Percentiles rank a stretch among this genome's conserved stretches.
phyloP scores from a whole-genome alignment of 306 rosid species.

The Gillenia trifoliata region DNA sequence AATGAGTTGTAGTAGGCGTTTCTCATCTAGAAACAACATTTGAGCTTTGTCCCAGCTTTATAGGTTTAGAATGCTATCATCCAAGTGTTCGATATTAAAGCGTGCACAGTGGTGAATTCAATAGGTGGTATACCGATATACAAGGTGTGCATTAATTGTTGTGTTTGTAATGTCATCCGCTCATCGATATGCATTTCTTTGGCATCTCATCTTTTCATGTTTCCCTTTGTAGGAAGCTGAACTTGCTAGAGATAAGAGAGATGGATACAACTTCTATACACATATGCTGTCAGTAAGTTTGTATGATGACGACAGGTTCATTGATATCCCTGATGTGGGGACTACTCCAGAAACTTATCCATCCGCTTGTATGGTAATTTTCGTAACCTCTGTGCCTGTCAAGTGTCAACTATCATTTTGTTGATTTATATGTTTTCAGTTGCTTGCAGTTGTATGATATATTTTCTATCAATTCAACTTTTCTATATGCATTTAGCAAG shows the following conservation, averaged over 20 bases:
- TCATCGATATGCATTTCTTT: background rate
- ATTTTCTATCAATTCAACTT: background rate
- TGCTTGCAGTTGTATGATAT: background rate
- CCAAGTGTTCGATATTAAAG: too few species aligned
- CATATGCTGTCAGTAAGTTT: conserved; percentile 13
- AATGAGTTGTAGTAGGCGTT: background rate
- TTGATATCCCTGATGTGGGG: background rate
- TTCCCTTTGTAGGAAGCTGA: conserved; percentile 14
- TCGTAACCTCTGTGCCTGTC: background rate
- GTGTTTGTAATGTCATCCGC: background rate
- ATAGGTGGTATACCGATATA: background rate
- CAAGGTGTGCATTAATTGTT: background rate
- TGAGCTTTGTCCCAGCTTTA: too few species aligned
- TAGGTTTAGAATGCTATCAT: background rate
- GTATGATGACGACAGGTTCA: conserved; percentile 1
- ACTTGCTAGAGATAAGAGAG: conserved; percentile 11
- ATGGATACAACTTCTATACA: conserved; percentile 7
- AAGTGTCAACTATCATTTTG: background rate
- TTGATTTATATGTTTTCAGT: background rate
- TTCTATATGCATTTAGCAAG: background rate
- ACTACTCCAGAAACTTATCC: background rate
- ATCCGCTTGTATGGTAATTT: background rate
- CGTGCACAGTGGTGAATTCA: background rate
- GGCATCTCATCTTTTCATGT: background rate
- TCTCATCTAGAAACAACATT: background rate